Evolutionary conservation across 768 basidiomycete genomes (phyloP), one percentile per base, ranked within the genome.

Genomic region (Solioccasus polychromus): DNA sequence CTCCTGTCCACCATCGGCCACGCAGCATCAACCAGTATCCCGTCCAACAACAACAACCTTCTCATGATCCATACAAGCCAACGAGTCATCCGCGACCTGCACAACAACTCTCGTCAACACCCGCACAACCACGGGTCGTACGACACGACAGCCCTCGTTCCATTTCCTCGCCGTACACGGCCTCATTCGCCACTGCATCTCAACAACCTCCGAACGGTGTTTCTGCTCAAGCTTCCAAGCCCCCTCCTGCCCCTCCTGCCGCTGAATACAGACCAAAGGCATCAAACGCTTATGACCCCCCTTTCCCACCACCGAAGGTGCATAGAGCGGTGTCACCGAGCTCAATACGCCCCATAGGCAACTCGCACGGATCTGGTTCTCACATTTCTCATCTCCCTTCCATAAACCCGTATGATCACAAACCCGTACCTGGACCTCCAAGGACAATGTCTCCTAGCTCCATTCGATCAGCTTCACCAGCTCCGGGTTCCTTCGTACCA

Each of bases 221-320:
- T 35, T 42, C 64, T 25, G 39, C 61, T 42, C 62, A 67, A 22
- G 56, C 64, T 32, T 57, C 72, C 18, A 54, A 59, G 34, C 47
- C 42, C 2, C 58, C 71, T 23, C 67, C 72, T 4, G 50, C 64
- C 5, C 69, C 72, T 15, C 63, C 74, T 3, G 65, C 75, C 2
- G 61, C 73, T 23, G 56, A 82, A n/a, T 79, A 70, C 48, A 74
- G 85, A 39, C 83, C 83, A 19, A 86, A 80, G 66, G 64, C 79
- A 26, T 72, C 70, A 12, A 85, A 88, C 52, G 87, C 86, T 2
- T 89, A 88, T 54, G 87, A 89, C 54, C 87, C 87, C 3, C 86
- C 87, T 25, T 77, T 88, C 47, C 78, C 78, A 30, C 72, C 80
- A 1, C 64, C 70, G 15, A 75, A 69, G 47, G 63, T 65, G 38